These are phyloP conservation scores for Tolypocladium album DNA, from an alignment of 2,329 filamentous ascomycete species.

Conservation along the genomic window DNA sequence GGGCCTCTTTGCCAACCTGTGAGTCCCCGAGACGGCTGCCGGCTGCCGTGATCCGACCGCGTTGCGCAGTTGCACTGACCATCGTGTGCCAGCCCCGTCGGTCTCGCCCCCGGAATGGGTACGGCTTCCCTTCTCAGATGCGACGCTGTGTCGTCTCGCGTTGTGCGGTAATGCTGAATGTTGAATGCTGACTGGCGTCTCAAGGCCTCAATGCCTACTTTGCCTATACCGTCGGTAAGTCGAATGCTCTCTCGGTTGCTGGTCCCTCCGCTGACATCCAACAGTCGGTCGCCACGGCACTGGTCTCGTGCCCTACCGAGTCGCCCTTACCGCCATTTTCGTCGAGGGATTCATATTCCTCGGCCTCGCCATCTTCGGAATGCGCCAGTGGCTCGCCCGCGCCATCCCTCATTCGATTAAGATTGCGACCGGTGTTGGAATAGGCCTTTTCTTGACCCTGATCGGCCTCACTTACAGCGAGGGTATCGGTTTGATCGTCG, in stretches of 20 bases:
- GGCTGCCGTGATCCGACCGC: neutral
- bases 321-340: conserved; percentile 79
- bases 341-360: conserved; percentile 83
- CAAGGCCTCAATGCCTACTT: conserved; percentile 73
- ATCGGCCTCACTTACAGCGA: conserved; percentile 71
- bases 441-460: conserved; percentile 70
- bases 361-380: conserved; percentile 63
- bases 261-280: neutral
- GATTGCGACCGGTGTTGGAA: conserved; percentile 75
- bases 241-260: neutral
- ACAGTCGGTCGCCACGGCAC: conserved; percentile 63
- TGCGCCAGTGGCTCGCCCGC: conserved; percentile 81
- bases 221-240: conserved; percentile 49
- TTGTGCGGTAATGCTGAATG: conserved; percentile 1
- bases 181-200: conserved; percentile 1
- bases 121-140: conserved; percentile 4
- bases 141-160: neutral
- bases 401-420: conserved; percentile 79
- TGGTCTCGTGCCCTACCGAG: conserved; percentile 60
- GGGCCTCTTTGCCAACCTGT: conserved; percentile 72
- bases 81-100: conserved; percentile 17
- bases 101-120: conserved; percentile 33
- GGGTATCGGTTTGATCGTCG: conserved; percentile 70
- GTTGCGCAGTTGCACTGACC: neutral
- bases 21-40: conserved; percentile 16